These are phyloP conservation scores for Tephrocybe sp. DNA, from an alignment of 768 basidiomycete genomes.

Conservation along the genomic window DNA sequence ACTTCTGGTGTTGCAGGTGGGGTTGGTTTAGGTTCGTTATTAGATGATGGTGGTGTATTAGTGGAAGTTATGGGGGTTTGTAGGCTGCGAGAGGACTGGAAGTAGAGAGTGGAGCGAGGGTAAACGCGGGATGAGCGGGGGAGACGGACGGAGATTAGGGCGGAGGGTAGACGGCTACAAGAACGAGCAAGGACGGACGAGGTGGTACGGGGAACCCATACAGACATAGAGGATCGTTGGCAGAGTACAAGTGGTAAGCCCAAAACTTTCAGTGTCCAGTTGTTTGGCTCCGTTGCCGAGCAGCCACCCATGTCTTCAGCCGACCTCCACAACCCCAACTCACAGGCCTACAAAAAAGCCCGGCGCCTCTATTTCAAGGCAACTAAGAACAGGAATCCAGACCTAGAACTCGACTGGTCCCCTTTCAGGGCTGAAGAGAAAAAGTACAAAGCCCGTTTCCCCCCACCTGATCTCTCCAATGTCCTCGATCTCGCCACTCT, in stretches of 20 bases:
- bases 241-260: background rate
- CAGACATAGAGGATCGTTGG: conserved; percentile 51
- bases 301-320: conserved; percentile 26
- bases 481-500: conserved; percentile 66
- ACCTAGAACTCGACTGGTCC: conserved; percentile 60
- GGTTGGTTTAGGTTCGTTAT: conserved; percentile 45
- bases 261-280: conserved; percentile 1
- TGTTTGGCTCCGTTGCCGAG: conserved; percentile 32
- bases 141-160: conserved; percentile 20
- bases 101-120: conserved; percentile 19
- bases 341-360: conserved; percentile 58
- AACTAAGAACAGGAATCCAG: conserved; percentile 49
- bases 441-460: conserved; percentile 75
- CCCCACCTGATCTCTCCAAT: conserved; percentile 68
- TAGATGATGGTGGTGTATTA: conserved; percentile 11
- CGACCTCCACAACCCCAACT: conserved; percentile 43
- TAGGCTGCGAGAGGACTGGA: conserved; percentile 20
- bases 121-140: background rate
- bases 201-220: conserved; percentile 70
- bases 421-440: conserved; percentile 81
- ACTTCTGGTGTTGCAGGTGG: conserved; percentile 42
- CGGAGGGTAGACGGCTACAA: conserved; percentile 27
- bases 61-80: conserved; percentile 34
- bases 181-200: conserved; percentile 43
- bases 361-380: conserved; percentile 58